These are phyloP conservation scores for Candida awuae DNA, from an alignment of 805 yeast genomes.

Conservation along the genomic window DNA sequence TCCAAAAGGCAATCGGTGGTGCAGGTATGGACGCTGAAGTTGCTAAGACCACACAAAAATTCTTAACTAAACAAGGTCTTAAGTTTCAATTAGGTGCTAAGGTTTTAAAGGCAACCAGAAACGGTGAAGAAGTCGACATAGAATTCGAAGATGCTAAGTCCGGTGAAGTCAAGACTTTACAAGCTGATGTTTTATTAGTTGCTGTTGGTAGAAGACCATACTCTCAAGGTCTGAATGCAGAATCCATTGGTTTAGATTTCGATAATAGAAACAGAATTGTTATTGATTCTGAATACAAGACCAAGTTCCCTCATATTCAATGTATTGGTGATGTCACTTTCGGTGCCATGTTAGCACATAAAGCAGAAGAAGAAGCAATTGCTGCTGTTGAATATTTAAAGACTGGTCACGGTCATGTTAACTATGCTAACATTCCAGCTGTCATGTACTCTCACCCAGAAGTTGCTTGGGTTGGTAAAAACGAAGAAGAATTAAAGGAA, in stretches of 20 bases:
- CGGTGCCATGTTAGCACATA: conserved; percentile 99
- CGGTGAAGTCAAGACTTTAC: conserved; percentile 70
- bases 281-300: conserved; percentile 87
- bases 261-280: conserved; percentile 92
- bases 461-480: conserved; percentile 98
- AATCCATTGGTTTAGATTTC: conserved; percentile 78
- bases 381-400: conserved; percentile 96
- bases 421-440: conserved; percentile 95
- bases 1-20: conserved; percentile 89
- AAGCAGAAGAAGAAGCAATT: conserved; percentile 99
- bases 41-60: conserved; percentile 81
- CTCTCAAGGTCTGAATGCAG: conserved; percentile 83
- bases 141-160: conserved; percentile 85
- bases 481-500: conserved; percentile 48
- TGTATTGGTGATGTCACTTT: conserved; percentile 98
- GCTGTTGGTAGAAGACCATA: conserved; percentile 99
- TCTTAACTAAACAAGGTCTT: conserved; percentile 89
- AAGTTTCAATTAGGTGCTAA: conserved; percentile 89
- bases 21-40: conserved; percentile 98
- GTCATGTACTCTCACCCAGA: conserved; percentile 99
- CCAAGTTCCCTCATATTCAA: conserved; percentile 88
- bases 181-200: conserved; percentile 88
- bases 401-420: conserved; percentile 93
- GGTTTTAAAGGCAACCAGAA: conserved; percentile 78
- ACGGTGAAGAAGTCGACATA: conserved; percentile 80